Evolutionary conservation across 768 basidiomycete genomes (phyloP).

Genomic region (Hortiboletus campestris): DNA sequence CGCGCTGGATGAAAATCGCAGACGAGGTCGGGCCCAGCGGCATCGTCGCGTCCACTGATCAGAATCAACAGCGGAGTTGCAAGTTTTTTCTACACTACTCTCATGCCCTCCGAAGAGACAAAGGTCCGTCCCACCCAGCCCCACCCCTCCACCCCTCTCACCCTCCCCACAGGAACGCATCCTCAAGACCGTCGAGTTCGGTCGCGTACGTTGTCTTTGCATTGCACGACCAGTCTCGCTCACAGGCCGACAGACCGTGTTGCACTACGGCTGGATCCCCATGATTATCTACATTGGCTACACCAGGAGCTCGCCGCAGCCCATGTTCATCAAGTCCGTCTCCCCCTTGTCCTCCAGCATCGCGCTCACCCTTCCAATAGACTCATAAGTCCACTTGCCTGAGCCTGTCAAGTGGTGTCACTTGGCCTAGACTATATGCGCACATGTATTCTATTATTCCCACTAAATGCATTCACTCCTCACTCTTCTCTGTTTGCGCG

Average conservation of each 20-base stretch:
- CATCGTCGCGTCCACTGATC: constrained; percentile 37
- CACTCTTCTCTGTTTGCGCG: not conserved
- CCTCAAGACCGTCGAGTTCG: constrained; percentile 73
- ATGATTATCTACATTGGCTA: constrained; percentile 95
- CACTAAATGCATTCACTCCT: constrained; percentile 10
- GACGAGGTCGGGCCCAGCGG: constrained; percentile 46
- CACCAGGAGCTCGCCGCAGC: constrained; percentile 89
- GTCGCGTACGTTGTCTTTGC: constrained; percentile 58
- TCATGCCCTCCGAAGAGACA: constrained; percentile 90
- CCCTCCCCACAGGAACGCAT: constrained; percentile 61
- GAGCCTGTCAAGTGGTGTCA: constrained; percentile 21
- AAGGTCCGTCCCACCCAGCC: constrained; percentile 48
- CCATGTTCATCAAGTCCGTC: constrained; percentile 93
- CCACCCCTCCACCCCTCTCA: not conserved
- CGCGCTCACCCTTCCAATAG: constrained; percentile 38
- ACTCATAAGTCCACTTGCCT: constrained; percentile 92
- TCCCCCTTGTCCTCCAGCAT: not conserved
- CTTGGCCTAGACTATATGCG: constrained; percentile 18
- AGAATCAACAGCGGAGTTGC: constrained; percentile 30
- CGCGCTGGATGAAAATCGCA: constrained; percentile 41
- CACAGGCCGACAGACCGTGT: constrained; percentile 57
- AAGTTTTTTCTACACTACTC: constrained; percentile 17
- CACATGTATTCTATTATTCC: constrained; percentile 30
- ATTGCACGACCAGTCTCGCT: not conserved
- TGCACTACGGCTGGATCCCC: constrained; percentile 97